Evolutionary conservation across 352 stramenopile species (phyloP).

Genomic region (Globisporangium splendens): DNA sequence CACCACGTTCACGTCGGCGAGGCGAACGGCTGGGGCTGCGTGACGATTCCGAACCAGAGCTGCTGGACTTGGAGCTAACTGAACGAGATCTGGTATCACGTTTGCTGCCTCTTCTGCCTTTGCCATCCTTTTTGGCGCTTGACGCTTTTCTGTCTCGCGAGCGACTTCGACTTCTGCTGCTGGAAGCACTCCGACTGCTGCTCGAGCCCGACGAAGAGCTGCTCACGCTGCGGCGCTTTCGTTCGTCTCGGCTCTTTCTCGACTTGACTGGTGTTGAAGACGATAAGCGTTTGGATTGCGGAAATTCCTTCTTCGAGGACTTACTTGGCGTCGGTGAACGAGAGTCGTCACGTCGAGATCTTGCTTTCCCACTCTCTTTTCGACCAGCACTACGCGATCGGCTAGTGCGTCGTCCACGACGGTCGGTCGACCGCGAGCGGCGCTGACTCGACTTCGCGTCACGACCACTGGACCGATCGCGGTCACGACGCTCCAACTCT

Average conservation of each 20-base stretch:
- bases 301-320: neutral
- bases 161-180: slow-evolving; percentile 17
- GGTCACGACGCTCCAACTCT: slow-evolving; percentile 28
- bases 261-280: slow-evolving; percentile 1
- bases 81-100: slow-evolving; percentile 11
- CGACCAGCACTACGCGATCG: slow-evolving; percentile 12
- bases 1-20: neutral
- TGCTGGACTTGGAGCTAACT: neutral
- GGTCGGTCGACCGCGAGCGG: slow-evolving; percentile 19
- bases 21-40: slow-evolving; percentile 10
- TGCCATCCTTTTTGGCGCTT: slow-evolving; percentile 1
- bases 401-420: slow-evolving; percentile 1
- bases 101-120: neutral
- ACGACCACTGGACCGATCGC: slow-evolving; percentile 19
- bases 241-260: slow-evolving; percentile 1
- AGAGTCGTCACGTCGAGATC: neutral
- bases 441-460: slow-evolving; percentile 11
- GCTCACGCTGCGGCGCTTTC: slow-evolving; percentile 11
- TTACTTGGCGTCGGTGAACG: slow-evolving; percentile 14
- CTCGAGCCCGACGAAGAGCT: slow-evolving; percentile 22
- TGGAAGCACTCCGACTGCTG: slow-evolving; percentile 16
- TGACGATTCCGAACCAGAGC: slow-evolving; percentile 12
- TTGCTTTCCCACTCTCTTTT: slow-evolving; percentile 4
- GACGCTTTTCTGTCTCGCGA: slow-evolving; percentile 15
- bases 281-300: neutral